Evolutionary conservation across 768 basidiomycete genomes (phyloP).

Genomic region (Candolleomyces eurysporus): DNA sequence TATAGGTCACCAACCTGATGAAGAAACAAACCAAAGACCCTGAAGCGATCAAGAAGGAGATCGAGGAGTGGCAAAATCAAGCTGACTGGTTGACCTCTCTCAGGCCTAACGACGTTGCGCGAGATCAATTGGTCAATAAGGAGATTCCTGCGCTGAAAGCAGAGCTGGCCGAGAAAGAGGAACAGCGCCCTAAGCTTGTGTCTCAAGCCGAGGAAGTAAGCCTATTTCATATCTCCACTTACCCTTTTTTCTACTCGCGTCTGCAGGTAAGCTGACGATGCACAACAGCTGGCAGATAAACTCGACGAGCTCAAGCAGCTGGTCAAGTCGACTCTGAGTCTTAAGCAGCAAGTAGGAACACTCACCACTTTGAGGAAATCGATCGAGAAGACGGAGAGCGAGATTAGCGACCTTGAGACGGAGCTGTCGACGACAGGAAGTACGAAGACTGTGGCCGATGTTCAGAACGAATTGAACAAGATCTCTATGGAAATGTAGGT

Average conservation of each 20-base stretch:
- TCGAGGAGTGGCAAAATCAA: not conserved
- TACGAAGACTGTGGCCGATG: slow-evolving; percentile 79
- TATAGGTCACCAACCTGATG: slow-evolving; percentile 64
- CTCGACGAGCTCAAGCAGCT: slow-evolving; percentile 55
- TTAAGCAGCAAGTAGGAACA: slow-evolving; percentile 62
- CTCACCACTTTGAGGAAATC: slow-evolving; percentile 61
- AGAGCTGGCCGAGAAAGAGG: slow-evolving; percentile 57
- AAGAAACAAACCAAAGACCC: slow-evolving; percentile 49
- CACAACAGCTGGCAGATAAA: slow-evolving; percentile 27
- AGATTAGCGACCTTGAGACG: slow-evolving; percentile 62
- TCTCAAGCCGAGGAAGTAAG: slow-evolving; percentile 62
- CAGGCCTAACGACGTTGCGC: slow-evolving; percentile 2
- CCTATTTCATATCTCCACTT: not conserved
- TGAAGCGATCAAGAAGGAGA: slow-evolving; percentile 16
- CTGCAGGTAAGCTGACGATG: not conserved
- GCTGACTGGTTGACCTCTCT: not conserved
- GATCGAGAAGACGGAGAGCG: slow-evolving; percentile 54
- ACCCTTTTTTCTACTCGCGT: not conserved
- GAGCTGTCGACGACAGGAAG: slow-evolving; percentile 73
- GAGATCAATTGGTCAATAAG: slow-evolving; percentile 5
- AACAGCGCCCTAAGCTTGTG: slow-evolving; percentile 49
- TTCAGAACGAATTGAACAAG: slow-evolving; percentile 72
- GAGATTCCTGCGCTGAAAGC: slow-evolving; percentile 71
- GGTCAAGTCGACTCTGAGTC: slow-evolving; percentile 52
- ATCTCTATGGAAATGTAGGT: slow-evolving; percentile 67